Conservation (phyloP, 23 red algal genomes). For the Chondrus crispus region DNA sequence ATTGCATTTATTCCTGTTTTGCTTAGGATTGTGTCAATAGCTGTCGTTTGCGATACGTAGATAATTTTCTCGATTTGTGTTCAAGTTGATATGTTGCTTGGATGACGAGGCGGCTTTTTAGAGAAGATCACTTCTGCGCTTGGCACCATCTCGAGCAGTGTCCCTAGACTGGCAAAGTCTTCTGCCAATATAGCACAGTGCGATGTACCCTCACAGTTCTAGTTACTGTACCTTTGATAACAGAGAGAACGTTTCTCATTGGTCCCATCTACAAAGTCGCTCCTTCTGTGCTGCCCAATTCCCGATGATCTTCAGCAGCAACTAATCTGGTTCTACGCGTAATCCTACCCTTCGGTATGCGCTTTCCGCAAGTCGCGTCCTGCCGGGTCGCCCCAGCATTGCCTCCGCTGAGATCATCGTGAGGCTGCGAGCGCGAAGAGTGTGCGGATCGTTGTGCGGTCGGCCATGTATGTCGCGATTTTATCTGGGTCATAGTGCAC, state of each 20-base stretch:
- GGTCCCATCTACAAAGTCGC: slow-evolving; percentile 25
- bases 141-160: slow-evolving; percentile 31
- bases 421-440: background rate
- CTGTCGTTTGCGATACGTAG: too few species aligned
- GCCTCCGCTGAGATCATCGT: too few species aligned
- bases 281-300: slow-evolving; percentile 30
- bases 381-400: too few species aligned
- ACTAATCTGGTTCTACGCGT: slow-evolving; percentile 27
- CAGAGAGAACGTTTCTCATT: slow-evolving; percentile 26
- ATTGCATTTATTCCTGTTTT: too few species aligned
- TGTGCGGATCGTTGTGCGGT: background rate
- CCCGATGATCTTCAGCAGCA: slow-evolving; percentile 47
- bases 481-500: background rate
- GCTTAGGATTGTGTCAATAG: too few species aligned
- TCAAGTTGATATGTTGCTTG: background rate
- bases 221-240: background rate
- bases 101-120: too few species aligned
- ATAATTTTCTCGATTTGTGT: background rate
- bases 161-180: slow-evolving; percentile 20
- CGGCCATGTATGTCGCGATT: background rate
- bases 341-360: too few species aligned
- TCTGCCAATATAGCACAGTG: slow-evolving; percentile 19
- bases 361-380: too few species aligned
- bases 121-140: too few species aligned
- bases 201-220: background rate